Percentiles rank a stretch among this genome's conserved stretches.
Conservation (phyloP, 2,329 filamentous ascomycete species). For the Colletotrichum magnum region DNA sequence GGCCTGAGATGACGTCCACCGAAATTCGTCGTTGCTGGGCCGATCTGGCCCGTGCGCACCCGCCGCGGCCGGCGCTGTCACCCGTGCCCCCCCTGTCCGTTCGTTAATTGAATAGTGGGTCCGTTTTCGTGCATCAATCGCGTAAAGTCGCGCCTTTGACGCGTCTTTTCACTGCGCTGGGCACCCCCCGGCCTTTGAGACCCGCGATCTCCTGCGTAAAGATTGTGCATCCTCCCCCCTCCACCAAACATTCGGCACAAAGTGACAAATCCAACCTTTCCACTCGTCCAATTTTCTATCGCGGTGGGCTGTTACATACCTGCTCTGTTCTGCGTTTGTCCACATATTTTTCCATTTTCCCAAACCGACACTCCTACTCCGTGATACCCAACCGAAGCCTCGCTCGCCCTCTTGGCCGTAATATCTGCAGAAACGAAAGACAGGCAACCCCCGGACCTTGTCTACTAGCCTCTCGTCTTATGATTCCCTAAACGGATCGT, state of each 20-base stretch:
- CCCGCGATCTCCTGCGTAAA: slow-evolving; percentile 32
- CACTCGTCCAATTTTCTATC: slow-evolving; percentile 40
- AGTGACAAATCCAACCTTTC: slow-evolving; percentile 31
- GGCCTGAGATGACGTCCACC: slow-evolving; percentile 42
- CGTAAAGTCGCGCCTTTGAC: slow-evolving; percentile 41
- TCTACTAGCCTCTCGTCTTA: neutral
- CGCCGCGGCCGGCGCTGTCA: too few species aligned
- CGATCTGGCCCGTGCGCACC: slow-evolving; percentile 37
- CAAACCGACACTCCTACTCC: neutral
- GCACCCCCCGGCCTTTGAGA: slow-evolving; percentile 12
- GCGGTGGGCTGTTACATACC: slow-evolving; percentile 8
- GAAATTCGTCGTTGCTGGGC: slow-evolving; percentile 35
- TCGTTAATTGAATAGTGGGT: slow-evolving; percentile 40
- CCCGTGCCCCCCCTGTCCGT: neutral
- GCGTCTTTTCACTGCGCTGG: slow-evolving; percentile 31
- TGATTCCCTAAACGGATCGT: slow-evolving; percentile 6
- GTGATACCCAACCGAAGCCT: slow-evolving; percentile 36
- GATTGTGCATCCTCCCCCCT: slow-evolving; percentile 17
- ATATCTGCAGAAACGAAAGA: neutral
- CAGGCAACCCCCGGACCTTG: neutral
- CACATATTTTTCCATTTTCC: slow-evolving; percentile 14
- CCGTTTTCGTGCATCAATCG: slow-evolving; percentile 32
- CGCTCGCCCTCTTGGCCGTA: neutral
- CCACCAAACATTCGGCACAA: slow-evolving; percentile 2
- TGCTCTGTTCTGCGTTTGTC: slow-evolving; percentile 9